A percentile compares a stretch with the other conserved stretches of the same genome.
Evolutionary conservation across 148 eudicot species (phyloP).

Genomic region (Tetragonia tetragonoides): DNA sequence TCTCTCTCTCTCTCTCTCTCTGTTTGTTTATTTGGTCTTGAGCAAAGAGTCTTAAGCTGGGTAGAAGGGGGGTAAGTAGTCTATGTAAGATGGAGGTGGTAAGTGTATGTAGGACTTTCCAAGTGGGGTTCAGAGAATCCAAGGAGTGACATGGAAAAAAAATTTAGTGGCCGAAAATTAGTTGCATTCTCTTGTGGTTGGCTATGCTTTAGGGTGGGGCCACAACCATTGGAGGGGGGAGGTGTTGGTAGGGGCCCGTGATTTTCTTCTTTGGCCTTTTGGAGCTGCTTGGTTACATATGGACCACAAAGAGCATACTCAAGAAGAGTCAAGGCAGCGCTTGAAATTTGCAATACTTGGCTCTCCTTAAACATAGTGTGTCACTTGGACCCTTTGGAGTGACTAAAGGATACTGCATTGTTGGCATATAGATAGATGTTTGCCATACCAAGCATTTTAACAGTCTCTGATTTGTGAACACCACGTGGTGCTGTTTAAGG

Average conservation of each 20-base stretch:
- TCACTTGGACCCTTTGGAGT: conserved; percentile 19
- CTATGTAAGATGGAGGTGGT: not conserved
- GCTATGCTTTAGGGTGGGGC: conserved; percentile 27
- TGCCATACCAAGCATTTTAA: conserved; percentile 21
- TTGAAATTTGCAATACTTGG: conserved; percentile 20
- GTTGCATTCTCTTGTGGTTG: conserved; percentile 55
- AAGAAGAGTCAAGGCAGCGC: not conserved
- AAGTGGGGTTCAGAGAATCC: conserved; percentile 40
- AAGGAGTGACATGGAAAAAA: conserved; percentile 50
- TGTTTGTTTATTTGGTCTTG: not conserved
- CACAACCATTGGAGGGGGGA: conserved; percentile 1
- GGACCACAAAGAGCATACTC: conserved; percentile 29
- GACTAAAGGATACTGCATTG: conserved; percentile 12
- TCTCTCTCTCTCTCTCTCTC: conserved; percentile 23
- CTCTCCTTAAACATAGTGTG: not conserved
- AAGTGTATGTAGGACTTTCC: not conserved
- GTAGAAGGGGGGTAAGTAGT: conserved; percentile 2
- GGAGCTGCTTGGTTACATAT: conserved; percentile 25
- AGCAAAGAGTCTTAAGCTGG: not conserved
- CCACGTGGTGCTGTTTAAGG: conserved; percentile 33
- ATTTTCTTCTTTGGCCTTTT: conserved; percentile 25
- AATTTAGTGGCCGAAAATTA: conserved; percentile 37
- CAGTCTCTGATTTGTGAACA: conserved; percentile 27
- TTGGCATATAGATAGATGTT: conserved; percentile 20
- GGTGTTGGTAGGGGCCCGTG: conserved; percentile 24